These are phyloP conservation scores for Botrytis porri DNA, from an alignment of 2,329 filamentous ascomycete genomes.

Conservation along the genomic window DNA sequence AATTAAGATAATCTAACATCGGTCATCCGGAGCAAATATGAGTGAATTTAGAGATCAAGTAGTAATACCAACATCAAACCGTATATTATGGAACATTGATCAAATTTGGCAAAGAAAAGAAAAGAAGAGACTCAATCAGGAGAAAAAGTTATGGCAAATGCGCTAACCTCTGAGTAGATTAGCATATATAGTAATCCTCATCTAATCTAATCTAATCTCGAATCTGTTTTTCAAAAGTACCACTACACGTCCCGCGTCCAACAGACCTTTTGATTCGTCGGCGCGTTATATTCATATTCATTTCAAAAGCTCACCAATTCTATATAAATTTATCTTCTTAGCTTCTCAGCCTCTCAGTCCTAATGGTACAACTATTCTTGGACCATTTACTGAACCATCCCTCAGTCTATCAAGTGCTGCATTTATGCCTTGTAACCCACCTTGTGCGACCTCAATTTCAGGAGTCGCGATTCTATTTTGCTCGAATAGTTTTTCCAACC, in stretches of 20 bases:
- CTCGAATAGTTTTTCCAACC: constrained; percentile 65
- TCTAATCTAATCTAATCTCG: background rate
- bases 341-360: background rate
- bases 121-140: no score
- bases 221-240: background rate
- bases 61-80: background rate
- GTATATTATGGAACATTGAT: background rate
- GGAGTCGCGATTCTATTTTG: constrained; percentile 54
- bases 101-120: background rate
- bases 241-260: background rate
- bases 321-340: background rate
- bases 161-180: background rate
- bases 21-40: background rate
- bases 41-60: background rate
- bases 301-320: background rate
- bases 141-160: background rate
- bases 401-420: constrained; percentile 63
- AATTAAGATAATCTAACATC: background rate
- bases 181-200: background rate
- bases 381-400: constrained; percentile 63
- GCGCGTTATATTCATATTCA: background rate
- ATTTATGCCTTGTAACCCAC: constrained; percentile 66
- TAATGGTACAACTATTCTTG: constrained; percentile 59
- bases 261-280: background rate
- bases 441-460: constrained; percentile 61